Evolutionary conservation across 768 basidiomycete species (phyloP), one percentile per base, ranked within the genome.

Genomic region (Boletus speciosus): DNA sequence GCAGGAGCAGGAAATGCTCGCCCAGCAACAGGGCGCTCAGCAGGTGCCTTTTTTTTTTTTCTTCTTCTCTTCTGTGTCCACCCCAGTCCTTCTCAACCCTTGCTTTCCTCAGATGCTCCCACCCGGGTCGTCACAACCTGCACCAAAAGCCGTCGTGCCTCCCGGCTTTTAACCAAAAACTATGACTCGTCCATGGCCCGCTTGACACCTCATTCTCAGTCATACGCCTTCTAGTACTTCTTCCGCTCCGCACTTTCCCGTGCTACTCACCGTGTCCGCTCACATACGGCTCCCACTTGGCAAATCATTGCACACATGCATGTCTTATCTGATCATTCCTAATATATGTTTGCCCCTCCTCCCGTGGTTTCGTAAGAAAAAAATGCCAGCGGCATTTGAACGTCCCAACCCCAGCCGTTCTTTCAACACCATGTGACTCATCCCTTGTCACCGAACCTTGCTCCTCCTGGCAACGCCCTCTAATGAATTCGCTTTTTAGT

Each of bases 1-100:
- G 44, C 94, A 98, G 74, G 97, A 98, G 73, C 86, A 90, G 74
- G 94, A 98, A 73, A 83, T 92, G 81, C 75, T 90, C 58, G 91
- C 91, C 49, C 94, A 96, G 70, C 92, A 94, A 69, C 88, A 92
- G 71, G 94, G 94, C 41, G 88, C 87, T 12, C 91, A 93, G 71
- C 89, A 91, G 82, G 93, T 90, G 53, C 4, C 29, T 78, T 79
- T 59, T 60, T 46, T 46, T 45, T 47, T 4, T 31, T 1, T 29
- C 15, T 47, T 4, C 29, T 1, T 29, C 15, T 41, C 21, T 36
- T 35, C 27, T 15, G 25, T 25, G 29, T 16, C 15, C 36, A 1
- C 45, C 35, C 47, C 38, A 36, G 56, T 61, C 38, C 37, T 52
- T 45, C 56, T 58, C 44, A 57, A 5, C 54, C 38, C 41, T 59